Evolutionary conservation across 2,329 filamentous ascomycete genomes (phyloP), one percentile per base, ranked within the genome.

Genomic region (Xylariaceae sp.): DNA sequence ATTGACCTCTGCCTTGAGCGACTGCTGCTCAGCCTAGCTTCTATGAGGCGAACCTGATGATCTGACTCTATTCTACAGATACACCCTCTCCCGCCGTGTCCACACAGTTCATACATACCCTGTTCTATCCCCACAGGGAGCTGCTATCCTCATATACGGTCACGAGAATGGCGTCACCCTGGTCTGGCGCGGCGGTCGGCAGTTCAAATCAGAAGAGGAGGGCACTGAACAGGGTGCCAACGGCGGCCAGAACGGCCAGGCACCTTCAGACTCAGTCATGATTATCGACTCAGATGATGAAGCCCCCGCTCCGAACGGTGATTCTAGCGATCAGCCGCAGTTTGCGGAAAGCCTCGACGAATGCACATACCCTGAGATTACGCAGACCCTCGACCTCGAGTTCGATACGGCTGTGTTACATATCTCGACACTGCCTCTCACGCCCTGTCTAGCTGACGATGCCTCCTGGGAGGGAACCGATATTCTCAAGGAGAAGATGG

Each of bases 231-330:
- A 68, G 51, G 61, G 68, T 53, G 50, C 65, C 7, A 73, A 73
- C 59, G 73, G 75, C 59, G 83, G 82, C 63, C 75, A 77, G 51
- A 86, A 86, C 64, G 83, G 83, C 10, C 68, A 71, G 2, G 60
- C 70, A 30, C 56, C 67, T 4, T 78, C 80, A 15, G 82, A 85
- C 67, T 75, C 78, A 3, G 77, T 87, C 34, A 86, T 87, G 80
- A 77, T 86, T 13, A 79, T 87, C 56, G 84, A 87, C 66, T 86
- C 82, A 1, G 84, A 87, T 65, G 82, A 85, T 6, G 84, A 86
- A 35, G 78, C 78, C 34, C 64, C 74, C 1, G 60, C 70, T 9
- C 55, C 62, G 62, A 49, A 52, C 66, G 42, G 64, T 67, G 18
- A 58, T 0, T 80, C 77, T 55, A 77, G 80, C 57, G 82, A 86